phyloP scores from a whole-genome alignment of 495 filamentous ascomycete species.

The Xylaria flabelliformis region DNA sequence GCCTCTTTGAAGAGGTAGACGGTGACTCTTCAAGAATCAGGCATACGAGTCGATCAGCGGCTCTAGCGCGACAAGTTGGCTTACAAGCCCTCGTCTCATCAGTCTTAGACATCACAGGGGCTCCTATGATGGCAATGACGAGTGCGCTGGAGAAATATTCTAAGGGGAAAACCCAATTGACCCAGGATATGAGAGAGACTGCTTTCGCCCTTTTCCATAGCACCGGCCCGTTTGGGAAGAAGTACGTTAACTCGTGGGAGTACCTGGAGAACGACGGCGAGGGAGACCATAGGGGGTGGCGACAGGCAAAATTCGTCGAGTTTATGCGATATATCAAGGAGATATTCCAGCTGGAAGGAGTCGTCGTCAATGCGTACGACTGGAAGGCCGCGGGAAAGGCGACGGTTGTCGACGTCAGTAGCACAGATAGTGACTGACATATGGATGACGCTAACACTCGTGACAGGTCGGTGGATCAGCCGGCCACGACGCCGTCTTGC shows the following conservation, averaged over 20 bases:
- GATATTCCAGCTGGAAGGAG: conserved; percentile 39
- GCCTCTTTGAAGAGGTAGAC: conserved; percentile 56
- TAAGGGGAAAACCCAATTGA: conserved; percentile 33
- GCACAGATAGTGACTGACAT: neutral
- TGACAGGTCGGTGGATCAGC: conserved; percentile 38
- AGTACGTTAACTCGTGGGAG: conserved; percentile 40
- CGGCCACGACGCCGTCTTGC: conserved; percentile 37
- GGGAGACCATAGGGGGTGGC: conserved; percentile 39
- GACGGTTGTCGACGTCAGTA: conserved; percentile 44
- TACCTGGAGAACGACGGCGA: conserved; percentile 42
- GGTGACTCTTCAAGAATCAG: conserved; percentile 36
- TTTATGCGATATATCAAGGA: conserved; percentile 41
- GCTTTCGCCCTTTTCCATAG: conserved; percentile 38
- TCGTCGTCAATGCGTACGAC: conserved; percentile 38
- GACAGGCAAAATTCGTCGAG: conserved; percentile 39
- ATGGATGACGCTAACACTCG: conserved; percentile 22
- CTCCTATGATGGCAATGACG: conserved; percentile 67
- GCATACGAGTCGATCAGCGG: conserved; percentile 43
- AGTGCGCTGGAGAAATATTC: conserved; percentile 35
- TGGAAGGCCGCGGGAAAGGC: conserved; percentile 41
- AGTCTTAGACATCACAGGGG: conserved; percentile 72
- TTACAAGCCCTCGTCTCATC: conserved; percentile 68
- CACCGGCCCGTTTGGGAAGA: conserved; percentile 36
- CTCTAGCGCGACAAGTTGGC: conserved; percentile 35
- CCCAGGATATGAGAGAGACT: conserved; percentile 38